Evolutionary conservation across 805 yeast species (phyloP).

Genomic region (Ogataea glucozyma): DNA sequence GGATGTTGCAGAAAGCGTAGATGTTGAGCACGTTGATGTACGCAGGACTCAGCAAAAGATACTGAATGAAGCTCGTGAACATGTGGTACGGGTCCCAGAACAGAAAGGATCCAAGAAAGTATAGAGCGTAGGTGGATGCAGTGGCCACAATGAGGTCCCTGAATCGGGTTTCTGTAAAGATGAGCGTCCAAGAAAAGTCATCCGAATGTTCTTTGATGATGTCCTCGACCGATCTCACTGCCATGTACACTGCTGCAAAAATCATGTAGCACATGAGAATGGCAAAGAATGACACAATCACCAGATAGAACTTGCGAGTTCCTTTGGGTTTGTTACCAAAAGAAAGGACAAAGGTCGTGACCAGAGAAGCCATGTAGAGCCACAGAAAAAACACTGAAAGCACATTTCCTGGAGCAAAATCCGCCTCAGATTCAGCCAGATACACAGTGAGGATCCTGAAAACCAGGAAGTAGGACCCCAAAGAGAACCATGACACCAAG

Average conservation of each 20-base stretch:
- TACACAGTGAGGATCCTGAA: conserved; percentile 84
- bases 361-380: conserved; percentile 78
- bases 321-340: conserved; percentile 96
- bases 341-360: conserved; percentile 83
- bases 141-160: conserved; percentile 87
- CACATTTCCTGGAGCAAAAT: conserved; percentile 72
- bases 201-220: conserved; percentile 37
- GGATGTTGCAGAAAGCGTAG: conserved; percentile 94
- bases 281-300: conserved; percentile 80
- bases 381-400: conserved; percentile 79
- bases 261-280: conserved; percentile 85
- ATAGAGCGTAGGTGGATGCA: conserved; percentile 78
- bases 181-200: conserved; percentile 42
- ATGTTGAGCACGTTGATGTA: conserved; percentile 90
- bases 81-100: conserved; percentile 92
- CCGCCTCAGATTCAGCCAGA: conserved; percentile 60
- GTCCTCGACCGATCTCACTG: conserved; percentile 58
- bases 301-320: conserved; percentile 72
- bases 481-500: conserved; percentile 87
- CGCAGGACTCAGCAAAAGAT: conserved; percentile 80
- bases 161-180: conserved; percentile 70
- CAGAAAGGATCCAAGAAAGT: conserved; percentile 73
- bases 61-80: conserved; percentile 85
- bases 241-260: conserved; percentile 81
- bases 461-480: conserved; percentile 87